Conservation (phyloP, 75 land plant species). For the Isoetes taiwanensis region DNA sequence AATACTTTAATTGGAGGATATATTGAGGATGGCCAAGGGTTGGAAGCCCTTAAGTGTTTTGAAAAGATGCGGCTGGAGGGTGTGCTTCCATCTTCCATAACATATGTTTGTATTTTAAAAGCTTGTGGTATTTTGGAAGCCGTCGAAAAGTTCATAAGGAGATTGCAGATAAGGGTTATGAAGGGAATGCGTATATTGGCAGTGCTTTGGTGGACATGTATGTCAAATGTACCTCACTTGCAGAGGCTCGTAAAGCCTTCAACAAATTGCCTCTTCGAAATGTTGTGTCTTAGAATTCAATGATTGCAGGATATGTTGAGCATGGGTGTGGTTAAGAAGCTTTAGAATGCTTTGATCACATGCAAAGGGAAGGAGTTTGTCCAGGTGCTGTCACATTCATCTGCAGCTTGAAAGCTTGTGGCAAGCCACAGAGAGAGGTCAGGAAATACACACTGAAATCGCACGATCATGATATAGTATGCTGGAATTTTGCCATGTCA, state of each 20-base stretch:
- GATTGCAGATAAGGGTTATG: background rate
- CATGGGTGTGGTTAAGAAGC: no score
- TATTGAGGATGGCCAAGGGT: constrained; percentile 1
- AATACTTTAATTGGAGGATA: constrained; percentile 21
- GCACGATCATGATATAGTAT: no score
- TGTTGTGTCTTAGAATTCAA: constrained; percentile 21
- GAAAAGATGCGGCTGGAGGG: constrained; percentile 6
- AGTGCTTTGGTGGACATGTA: constrained; percentile 22
- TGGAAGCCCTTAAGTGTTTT: constrained; percentile 8
- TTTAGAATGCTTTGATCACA: no score
- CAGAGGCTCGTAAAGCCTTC: constrained; percentile 8
- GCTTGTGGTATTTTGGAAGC: constrained; percentile 13
- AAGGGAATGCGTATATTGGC: constrained; percentile 7
- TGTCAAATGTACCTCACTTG: constrained; percentile 15
- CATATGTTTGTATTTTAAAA: constrained; percentile 7
- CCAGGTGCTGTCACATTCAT: no score
- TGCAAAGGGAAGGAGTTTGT: no score
- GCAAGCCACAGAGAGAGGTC: no score
- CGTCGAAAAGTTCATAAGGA: constrained; percentile 7
- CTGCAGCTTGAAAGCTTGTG: no score
- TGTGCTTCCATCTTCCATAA: constrained; percentile 10
- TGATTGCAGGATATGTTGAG: constrained; percentile 21
- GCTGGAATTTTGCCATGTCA: no score
- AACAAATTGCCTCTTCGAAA: constrained; percentile 11
- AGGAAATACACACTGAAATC: no score